phyloP scores from a whole-genome alignment of 345 rosid species.

The Brassica juncea region DNA sequence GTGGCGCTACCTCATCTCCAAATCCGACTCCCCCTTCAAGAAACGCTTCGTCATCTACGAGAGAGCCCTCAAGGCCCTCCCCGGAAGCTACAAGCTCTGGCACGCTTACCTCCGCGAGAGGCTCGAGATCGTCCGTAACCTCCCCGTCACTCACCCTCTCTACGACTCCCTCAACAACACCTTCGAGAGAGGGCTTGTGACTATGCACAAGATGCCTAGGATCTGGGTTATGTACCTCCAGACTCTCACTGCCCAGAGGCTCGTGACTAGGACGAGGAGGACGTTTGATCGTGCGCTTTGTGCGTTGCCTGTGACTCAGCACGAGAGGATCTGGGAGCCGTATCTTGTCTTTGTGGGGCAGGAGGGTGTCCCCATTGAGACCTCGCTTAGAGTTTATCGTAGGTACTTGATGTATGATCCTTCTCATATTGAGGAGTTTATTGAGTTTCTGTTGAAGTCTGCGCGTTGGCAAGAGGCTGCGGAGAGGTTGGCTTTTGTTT shows the following conservation, averaged over 20 bases:
- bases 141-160: conserved; percentile 66
- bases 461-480: conserved; percentile 91
- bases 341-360: conserved; percentile 87
- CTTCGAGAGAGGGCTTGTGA: conserved; percentile 83
- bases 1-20: conserved; percentile 90
- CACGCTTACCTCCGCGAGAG: conserved; percentile 80
- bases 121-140: conserved; percentile 67
- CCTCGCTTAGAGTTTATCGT: conserved; percentile 83
- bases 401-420: conserved; percentile 98
- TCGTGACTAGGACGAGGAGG: conserved; percentile 61
- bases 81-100: conserved; percentile 94
- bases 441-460: conserved; percentile 85
- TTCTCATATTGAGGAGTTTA: conserved; percentile 79
- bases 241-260: conserved; percentile 59
- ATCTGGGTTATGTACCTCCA: conserved; percentile 86
- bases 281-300: conserved; percentile 83
- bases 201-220: conserved; percentile 96
- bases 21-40: conserved; percentile 65
- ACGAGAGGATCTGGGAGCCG: conserved; percentile 89
- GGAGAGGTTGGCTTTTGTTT: conserved; percentile 80
- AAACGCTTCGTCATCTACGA: conserved; percentile 80
- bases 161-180: conserved; percentile 82
- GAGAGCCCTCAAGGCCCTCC: conserved; percentile 80
- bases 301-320: conserved; percentile 88
- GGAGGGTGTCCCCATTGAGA: conserved; percentile 86